These are phyloP conservation scores for Nigrospora osmanthi DNA, from an alignment of 2,329 filamentous ascomycete genomes.

Conservation along the genomic window DNA sequence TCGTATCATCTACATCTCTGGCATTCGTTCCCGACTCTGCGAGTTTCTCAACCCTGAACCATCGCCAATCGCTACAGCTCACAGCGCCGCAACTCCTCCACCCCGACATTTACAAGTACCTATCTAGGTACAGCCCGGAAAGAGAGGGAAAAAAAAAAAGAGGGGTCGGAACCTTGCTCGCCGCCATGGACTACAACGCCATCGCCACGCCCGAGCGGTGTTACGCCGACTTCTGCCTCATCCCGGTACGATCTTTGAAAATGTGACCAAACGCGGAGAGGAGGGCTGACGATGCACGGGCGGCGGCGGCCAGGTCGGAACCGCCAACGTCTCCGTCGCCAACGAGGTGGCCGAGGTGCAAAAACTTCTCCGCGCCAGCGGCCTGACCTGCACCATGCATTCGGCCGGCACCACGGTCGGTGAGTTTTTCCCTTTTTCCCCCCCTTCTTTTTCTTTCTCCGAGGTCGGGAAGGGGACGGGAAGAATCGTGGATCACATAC, in stretches of 20 bases:
- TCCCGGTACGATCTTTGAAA: constrained; percentile 53
- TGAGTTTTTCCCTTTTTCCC: constrained; percentile 34
- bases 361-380: constrained; percentile 71
- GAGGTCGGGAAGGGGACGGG: neutral
- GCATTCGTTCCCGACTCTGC: no score
- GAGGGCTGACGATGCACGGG: no score
- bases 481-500: no score
- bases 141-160: no score
- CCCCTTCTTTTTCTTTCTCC: neutral
- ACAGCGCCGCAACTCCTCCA: no score
- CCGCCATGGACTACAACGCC: constrained; percentile 29
- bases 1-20: no score
- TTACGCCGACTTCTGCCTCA: constrained; percentile 85
- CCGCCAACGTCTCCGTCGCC: constrained; percentile 65
- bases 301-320: constrained; percentile 58
- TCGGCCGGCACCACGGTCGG: constrained; percentile 89
- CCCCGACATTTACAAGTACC: no score
- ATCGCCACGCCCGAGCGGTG: constrained; percentile 64
- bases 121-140: no score
- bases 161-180: no score
- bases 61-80: no score
- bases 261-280: no score
- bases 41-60: no score
- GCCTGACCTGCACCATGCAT: constrained; percentile 82
- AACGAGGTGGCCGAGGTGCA: constrained; percentile 86